These are phyloP conservation scores for Chlamydomonas sp. DNA, from an alignment of 139 green algal genomes.

Conservation along the genomic window DNA sequence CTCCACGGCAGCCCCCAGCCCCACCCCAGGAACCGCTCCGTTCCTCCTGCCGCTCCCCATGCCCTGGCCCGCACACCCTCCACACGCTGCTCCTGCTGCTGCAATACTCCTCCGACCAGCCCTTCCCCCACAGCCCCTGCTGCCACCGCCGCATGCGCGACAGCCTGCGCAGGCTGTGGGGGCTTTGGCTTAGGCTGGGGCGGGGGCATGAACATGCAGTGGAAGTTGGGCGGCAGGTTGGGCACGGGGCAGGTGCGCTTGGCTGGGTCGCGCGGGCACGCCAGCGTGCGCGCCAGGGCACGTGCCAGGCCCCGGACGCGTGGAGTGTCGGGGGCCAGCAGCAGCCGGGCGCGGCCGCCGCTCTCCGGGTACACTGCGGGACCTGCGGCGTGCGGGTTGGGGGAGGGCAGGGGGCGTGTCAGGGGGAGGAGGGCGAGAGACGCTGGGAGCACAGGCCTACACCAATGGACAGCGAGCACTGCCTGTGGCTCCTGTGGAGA, in stretches of 20 bases:
- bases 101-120: neutral
- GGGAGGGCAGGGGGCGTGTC: neutral
- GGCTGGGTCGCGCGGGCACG: conserved; percentile 60
- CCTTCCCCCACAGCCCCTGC: neutral
- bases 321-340: conserved; percentile 66
- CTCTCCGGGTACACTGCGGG: conserved; percentile 39
- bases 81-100: no score
- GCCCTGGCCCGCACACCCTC: no score
- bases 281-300: conserved; percentile 57
- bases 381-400: conserved; percentile 41
- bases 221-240: conserved; percentile 59
- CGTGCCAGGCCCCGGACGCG: conserved; percentile 32
- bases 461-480: no score
- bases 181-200: neutral
- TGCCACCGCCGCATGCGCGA: neutral
- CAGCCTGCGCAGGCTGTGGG: neutral
- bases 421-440: no score
- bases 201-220: conserved; percentile 61
- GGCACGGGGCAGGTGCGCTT: conserved; percentile 48
- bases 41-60: no score
- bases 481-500: neutral
- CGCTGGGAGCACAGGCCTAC: no score
- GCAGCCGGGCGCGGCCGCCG: conserved; percentile 41
- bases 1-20: no score
- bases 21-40: no score